A percentile compares a stretch with the other conserved stretches of the same genome.
phyloP scores from a whole-genome alignment of 2,329 filamentous ascomycete genomes.

The Ophiostoma tasmaniense region DNA sequence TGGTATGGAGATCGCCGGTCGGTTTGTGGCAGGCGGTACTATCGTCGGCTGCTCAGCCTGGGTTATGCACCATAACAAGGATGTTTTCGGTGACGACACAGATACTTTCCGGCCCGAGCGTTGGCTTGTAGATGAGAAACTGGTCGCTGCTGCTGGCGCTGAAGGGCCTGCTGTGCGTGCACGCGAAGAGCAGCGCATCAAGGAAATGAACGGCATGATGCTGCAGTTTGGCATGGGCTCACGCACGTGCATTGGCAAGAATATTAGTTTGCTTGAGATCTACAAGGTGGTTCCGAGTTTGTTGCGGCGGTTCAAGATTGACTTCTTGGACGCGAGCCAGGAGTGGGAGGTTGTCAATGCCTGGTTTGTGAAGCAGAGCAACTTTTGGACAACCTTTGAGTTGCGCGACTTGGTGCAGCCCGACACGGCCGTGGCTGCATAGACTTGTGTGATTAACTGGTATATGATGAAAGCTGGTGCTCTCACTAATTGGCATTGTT shows the following conservation, averaged over 20 bases:
- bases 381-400: slow-evolving; percentile 42
- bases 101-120: slow-evolving; percentile 61
- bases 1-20: slow-evolving; percentile 55
- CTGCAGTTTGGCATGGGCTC: slow-evolving; percentile 66
- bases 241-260: slow-evolving; percentile 62
- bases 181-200: slow-evolving; percentile 45
- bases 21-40: slow-evolving; percentile 57
- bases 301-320: slow-evolving; percentile 56
- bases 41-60: slow-evolving; percentile 68
- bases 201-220: slow-evolving; percentile 62
- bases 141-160: slow-evolving; percentile 15
- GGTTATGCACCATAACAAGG: slow-evolving; percentile 60
- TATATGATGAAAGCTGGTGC: neutral
- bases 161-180: slow-evolving; percentile 22
- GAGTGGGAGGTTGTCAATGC: slow-evolving; percentile 54
- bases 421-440: neutral
- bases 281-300: slow-evolving; percentile 55
- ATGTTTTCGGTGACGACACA: slow-evolving; percentile 60
- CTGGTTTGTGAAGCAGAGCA: slow-evolving; percentile 55
- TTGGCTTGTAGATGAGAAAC: slow-evolving; percentile 44
- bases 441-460: neutral
- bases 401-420: slow-evolving; percentile 34
- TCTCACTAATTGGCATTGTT: neutral
- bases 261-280: slow-evolving; percentile 54
- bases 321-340: slow-evolving; percentile 43